Base-by-base conservation (phyloP, 305 asterid species). In the Euphrasia arctica region DNA sequence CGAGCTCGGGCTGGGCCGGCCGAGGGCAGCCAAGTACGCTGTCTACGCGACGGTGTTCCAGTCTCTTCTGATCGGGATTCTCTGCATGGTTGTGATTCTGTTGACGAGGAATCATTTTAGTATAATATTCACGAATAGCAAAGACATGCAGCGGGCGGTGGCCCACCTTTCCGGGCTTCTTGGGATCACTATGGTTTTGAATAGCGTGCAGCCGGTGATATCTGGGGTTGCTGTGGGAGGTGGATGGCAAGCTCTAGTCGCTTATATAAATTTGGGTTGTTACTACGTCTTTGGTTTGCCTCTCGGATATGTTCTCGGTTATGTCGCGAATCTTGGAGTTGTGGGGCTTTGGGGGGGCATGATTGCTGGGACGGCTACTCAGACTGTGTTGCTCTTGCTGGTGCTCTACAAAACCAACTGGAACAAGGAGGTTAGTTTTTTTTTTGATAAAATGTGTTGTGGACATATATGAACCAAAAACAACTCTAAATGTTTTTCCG, bases 281-380 rank as follows among this genome's bases (percentile, higher is more conserved):
- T 80, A 80, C 65, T 80, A 80, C 65, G 12, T 80, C 12, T 77
- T 80, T 22, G 85, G 85, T 56, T 66, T 80, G 36, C 85, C 82
- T 49, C 68, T 80, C 0, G 85, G 85, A 18, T 80, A 65, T 29
- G 2, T 74, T 60, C 85, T 80, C 62, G 85, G 85, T 54, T 77
- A 80, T 54, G 72, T 61, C 13, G 72, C 72, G 15, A 57, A 77
- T 31, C 25, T 71, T 6, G 80, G 85, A 69, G 85, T 80, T 12
- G 48, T 68, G 85, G 86, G 90, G 28, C 62, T 83, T 9, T 81
- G 89, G 89, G 85, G 86, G 56, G 89, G 89, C 27, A 83, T 83
- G 89, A 78, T 83, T 54, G 83, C 78, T 66, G 89, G 89, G 61
- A 58, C 73, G 14, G 80, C 77, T 45, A n/a, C 79, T 62, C 87